Conservation (phyloP, 2,329 filamentous ascomycete species). For the Hymenoscyphus linearis region DNA sequence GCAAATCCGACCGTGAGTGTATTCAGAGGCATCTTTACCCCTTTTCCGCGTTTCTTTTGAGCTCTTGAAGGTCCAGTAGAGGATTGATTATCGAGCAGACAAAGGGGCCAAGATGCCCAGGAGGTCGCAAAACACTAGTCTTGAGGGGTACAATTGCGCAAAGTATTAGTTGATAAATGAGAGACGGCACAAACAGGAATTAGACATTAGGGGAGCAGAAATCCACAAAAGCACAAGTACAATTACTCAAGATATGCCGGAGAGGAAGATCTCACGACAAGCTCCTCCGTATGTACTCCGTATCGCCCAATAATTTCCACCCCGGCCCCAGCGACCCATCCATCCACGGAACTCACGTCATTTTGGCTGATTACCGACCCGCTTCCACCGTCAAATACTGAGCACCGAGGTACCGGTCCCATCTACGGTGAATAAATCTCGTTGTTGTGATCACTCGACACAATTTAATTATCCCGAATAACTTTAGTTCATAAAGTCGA, state of each 20-base stretch:
- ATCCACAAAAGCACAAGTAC: background rate
- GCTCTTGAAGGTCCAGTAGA: background rate
- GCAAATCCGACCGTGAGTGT: slow-evolving; percentile 77
- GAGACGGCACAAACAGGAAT: background rate
- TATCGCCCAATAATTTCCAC: too few species aligned
- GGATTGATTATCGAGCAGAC: background rate
- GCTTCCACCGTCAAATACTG: too few species aligned
- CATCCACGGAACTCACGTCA: too few species aligned
- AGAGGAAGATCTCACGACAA: background rate
- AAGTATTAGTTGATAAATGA: background rate
- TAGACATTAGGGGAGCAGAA: background rate
- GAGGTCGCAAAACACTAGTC: background rate
- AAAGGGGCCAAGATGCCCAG: background rate
- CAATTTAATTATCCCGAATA: too few species aligned
- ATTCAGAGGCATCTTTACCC: slow-evolving; percentile 48
- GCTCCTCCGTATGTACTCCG: too few species aligned
- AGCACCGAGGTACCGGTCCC: too few species aligned
- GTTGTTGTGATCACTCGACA: background rate
- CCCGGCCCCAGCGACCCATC: too few species aligned
- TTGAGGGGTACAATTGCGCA: background rate
- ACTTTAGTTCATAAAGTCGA: too few species aligned
- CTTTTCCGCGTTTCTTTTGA: background rate
- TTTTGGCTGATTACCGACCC: too few species aligned
- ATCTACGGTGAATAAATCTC: background rate
- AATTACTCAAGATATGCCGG: background rate